A percentile compares a stretch with the other conserved stretches of the same genome.
Evolutionary conservation across 23 red algal species (phyloP).

Genomic region (Cyanidiococcus yangmingshanensis): DNA sequence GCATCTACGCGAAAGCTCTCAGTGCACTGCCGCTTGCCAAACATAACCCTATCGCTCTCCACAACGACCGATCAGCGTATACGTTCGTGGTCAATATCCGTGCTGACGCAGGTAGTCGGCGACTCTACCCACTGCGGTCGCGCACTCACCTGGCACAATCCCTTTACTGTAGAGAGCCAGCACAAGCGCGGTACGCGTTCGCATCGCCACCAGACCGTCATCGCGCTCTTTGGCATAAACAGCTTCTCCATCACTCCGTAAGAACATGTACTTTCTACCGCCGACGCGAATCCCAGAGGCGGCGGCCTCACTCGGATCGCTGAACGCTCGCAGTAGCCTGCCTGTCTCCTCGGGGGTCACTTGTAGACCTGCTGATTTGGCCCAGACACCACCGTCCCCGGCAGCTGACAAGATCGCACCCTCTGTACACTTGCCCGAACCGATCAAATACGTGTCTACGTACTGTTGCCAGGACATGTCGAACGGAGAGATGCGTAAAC

Average conservation of each 20-base stretch:
- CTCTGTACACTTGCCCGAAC: conserved; percentile 20
- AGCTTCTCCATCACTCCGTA: conserved; percentile 19
- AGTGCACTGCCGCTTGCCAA: too few species aligned
- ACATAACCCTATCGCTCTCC: too few species aligned
- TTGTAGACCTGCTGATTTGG: conserved; percentile 19
- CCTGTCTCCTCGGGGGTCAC: conserved; percentile 17
- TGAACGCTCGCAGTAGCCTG: conserved; percentile 14
- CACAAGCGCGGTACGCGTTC: conserved; percentile 19
- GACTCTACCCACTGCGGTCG: conserved; percentile 24
- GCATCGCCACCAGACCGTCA: conserved; percentile 27
- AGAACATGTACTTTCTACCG: conserved; percentile 28
- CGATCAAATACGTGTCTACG: conserved; percentile 28
- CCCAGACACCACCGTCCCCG: conserved; percentile 25
- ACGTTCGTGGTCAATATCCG: conserved; percentile 14
- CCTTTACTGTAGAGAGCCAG: conserved; percentile 26
- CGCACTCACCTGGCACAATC: conserved; percentile 22
- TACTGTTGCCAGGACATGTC: conserved; percentile 35
- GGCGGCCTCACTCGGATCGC: conserved; percentile 9
- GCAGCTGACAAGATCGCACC: not conserved
- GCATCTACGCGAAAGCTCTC: too few species aligned
- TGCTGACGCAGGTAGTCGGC: conserved; percentile 28
- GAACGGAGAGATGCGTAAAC: too few species aligned
- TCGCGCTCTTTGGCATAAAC: conserved; percentile 32
- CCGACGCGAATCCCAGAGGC: conserved; percentile 21
- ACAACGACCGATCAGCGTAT: too few species aligned